Evolutionary conservation across 768 basidiomycete genomes (phyloP).

Genomic region (Lentinula guzmanii): DNA sequence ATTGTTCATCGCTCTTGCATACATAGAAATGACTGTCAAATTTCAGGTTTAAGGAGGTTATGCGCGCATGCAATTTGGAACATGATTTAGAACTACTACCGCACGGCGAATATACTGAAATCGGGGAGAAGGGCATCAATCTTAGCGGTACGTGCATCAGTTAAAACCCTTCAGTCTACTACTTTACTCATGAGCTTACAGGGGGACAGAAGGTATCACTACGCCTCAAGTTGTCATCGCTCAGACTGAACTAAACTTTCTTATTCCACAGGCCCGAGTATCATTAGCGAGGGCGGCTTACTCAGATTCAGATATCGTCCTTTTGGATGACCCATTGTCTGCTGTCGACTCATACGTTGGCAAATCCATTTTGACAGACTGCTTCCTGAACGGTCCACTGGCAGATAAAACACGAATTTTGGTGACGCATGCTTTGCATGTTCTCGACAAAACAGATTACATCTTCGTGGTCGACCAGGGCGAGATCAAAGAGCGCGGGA

Average conservation of each 20-base stretch:
- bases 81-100: slow-evolving; percentile 71
- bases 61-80: slow-evolving; percentile 61
- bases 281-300: slow-evolving; percentile 76
- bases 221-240: neutral
- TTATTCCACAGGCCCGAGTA: slow-evolving; percentile 49
- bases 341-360: slow-evolving; percentile 79
- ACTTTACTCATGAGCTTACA: neutral
- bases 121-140: slow-evolving; percentile 76
- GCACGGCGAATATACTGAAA: slow-evolving; percentile 62
- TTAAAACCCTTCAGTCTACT: neutral
- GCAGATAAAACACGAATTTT: slow-evolving; percentile 51
- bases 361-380: slow-evolving; percentile 56
- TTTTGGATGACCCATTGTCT: slow-evolving; percentile 80
- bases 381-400: slow-evolving; percentile 48
- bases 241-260: neutral
- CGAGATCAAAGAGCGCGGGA: slow-evolving; percentile 55
- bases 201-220: slow-evolving; percentile 12
- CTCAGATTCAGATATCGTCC: slow-evolving; percentile 63
- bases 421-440: slow-evolving; percentile 56
- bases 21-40: neutral
- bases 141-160: slow-evolving; percentile 38
- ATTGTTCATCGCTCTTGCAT: neutral
- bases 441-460: slow-evolving; percentile 53
- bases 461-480: slow-evolving; percentile 62
- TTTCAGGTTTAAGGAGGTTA: slow-evolving; percentile 47